These are phyloP conservation scores for Acrocalymma vagum DNA, from an alignment of 2,329 filamentous ascomycete genomes.

Conservation along the genomic window DNA sequence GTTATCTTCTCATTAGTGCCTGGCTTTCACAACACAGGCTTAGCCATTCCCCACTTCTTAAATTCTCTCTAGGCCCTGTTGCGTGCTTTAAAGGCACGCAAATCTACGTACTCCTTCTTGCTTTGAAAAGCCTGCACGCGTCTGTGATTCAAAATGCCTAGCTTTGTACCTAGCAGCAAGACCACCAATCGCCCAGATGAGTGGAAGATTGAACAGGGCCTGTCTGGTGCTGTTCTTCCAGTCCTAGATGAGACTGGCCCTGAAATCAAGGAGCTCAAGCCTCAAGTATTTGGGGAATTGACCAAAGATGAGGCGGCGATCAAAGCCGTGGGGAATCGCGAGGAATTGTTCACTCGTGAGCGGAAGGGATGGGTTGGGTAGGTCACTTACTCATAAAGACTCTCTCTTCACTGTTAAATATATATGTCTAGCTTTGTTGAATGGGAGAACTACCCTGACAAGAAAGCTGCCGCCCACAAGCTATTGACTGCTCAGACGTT, in stretches of 20 bases:
- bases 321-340: slow-evolving; percentile 12
- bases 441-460: no score
- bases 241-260: slow-evolving; percentile 17
- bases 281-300: slow-evolving; percentile 14
- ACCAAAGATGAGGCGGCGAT: slow-evolving; percentile 15
- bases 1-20: no score
- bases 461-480: no score
- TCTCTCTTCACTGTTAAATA: slow-evolving; percentile 53
- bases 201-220: slow-evolving; percentile 17
- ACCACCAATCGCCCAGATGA: slow-evolving; percentile 17
- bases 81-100: no score
- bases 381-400: slow-evolving; percentile 24
- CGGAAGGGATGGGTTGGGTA: slow-evolving; percentile 15
- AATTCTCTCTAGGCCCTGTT: no score
- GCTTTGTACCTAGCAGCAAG: neutral
- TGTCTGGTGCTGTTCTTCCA: slow-evolving; percentile 12
- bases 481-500: no score
- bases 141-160: no score
- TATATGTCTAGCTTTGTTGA: slow-evolving; percentile 43
- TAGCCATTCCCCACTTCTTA: no score
- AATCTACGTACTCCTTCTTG: no score
- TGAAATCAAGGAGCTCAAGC: slow-evolving; percentile 8
- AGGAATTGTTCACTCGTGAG: slow-evolving; percentile 12
- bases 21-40: no score
- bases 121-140: no score